These are phyloP conservation scores for Colletotrichum sp. DNA, from an alignment of 2,329 filamentous ascomycete species.

Conservation along the genomic window DNA sequence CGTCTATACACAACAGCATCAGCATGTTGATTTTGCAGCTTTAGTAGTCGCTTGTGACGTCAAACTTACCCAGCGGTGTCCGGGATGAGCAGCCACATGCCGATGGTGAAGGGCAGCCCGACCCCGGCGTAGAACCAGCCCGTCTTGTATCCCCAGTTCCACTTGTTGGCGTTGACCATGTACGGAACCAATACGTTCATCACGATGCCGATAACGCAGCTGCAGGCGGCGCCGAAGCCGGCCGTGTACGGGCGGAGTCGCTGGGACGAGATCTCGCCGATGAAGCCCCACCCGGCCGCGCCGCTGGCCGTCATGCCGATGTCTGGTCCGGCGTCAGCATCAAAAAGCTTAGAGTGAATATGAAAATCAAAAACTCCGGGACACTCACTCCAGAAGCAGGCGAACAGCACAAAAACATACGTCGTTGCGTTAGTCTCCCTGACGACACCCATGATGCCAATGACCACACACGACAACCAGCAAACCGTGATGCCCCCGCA, in stretches of 20 bases:
- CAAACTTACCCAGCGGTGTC: neutral
- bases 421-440: neutral
- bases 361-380: accelerated
- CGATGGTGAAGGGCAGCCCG: slow-evolving; percentile 30
- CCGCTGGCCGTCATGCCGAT: slow-evolving; percentile 29
- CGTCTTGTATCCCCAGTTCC: slow-evolving; percentile 34
- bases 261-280: slow-evolving; percentile 38
- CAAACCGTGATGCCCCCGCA: slow-evolving; percentile 10
- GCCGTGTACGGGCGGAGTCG: slow-evolving; percentile 35
- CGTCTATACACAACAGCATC: neutral
- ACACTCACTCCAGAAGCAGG: slow-evolving; percentile 19
- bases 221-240: slow-evolving; percentile 30
- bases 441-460: slow-evolving; percentile 11
- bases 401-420: slow-evolving; percentile 20
- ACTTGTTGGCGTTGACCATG: slow-evolving; percentile 34
- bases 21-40: no score
- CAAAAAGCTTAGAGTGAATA: accelerated
- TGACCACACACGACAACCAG: slow-evolving; percentile 20
- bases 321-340: slow-evolving; percentile 9
- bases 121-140: slow-evolving; percentile 33
- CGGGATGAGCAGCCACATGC: slow-evolving; percentile 22
- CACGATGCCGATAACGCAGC: slow-evolving; percentile 21
- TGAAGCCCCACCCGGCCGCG: slow-evolving; percentile 32
- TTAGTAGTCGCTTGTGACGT: no score
- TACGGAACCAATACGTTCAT: slow-evolving; percentile 30